Base-by-base conservation (phyloP, 2,329 filamentous ascomycete genomes). In the Fusarium falciforme region DNA sequence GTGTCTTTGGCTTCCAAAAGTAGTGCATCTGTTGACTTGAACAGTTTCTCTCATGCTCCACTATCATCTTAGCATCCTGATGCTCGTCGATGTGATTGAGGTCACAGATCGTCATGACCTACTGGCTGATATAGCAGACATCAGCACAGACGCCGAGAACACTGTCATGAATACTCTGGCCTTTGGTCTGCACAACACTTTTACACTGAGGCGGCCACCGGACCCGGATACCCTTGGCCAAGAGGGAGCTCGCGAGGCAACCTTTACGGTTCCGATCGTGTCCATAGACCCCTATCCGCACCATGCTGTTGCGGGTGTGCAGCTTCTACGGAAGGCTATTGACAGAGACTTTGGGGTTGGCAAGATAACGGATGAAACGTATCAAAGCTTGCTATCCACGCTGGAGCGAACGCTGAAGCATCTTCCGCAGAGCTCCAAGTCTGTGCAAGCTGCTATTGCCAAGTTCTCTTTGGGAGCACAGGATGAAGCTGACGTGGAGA, bases 231-330 rank as follows among this genome's bases (percentile, higher is more conserved):
- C 16, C 4, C 25, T 42, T 17, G 40, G 20, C 10, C 44, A 40
- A 12, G 31, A 52, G n/a, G 29, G 17, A 16, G 10, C 16, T 8
- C 31, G 40, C n/a, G 40, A 52, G 11, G 44, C 67, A 4, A 27
- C 47, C 10, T 67, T 78, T 29, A 78, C 75, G 1, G 73, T 80
- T 11, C 78, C 80, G 3, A 75, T 82, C 11, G 74, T 81, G 5
- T 78, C 80, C 10, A 79, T 82, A 22, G 80, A 82, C 44, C 79
- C 80, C 7, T 81, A 81, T 29, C 79, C 80, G 0, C 80, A 82
- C 27, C 80, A 81, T 35, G 75, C 79, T 25, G 79, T 81, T 3
- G 79, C 79, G 14, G 74, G 76, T 5, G 78, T 81, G 6, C 79
- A 80, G 12, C 67, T 81, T 4, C 57, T 80, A 27, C 75, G 75